Conservation (phyloP, 768 basidiomycete species). For the Saitozyma sp. region DNA sequence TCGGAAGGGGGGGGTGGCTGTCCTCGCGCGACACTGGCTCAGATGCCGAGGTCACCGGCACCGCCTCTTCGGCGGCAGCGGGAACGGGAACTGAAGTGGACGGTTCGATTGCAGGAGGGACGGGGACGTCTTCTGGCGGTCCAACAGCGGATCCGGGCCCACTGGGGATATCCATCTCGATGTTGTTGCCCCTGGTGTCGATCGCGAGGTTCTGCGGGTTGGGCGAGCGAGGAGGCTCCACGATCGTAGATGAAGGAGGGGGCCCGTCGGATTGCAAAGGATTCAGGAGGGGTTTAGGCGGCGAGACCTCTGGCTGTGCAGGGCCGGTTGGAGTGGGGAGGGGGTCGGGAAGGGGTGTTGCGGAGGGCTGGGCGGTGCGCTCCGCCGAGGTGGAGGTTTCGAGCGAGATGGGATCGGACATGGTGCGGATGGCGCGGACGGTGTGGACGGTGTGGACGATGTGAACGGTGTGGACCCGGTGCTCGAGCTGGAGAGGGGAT, state of each 20-base stretch:
- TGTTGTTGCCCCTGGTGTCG: conserved; percentile 23
- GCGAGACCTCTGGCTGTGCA: conserved; percentile 4
- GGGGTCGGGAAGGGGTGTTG: background rate
- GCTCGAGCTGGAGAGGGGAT: too few species aligned
- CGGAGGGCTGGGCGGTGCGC: background rate
- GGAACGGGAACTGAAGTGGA: background rate
- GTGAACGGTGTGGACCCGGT: background rate
- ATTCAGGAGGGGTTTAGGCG: conserved; percentile 41
- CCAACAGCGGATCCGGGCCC: conserved; percentile 13
- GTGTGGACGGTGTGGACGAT: background rate
- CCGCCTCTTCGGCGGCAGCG: background rate
- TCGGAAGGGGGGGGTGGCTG: conserved; percentile 26
- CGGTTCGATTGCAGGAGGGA: too few species aligned
- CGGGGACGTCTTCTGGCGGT: conserved; percentile 1
- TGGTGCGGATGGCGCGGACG: background rate
- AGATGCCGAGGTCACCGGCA: background rate
- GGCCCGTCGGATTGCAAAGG: conserved; percentile 35
- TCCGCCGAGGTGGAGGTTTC: too few species aligned
- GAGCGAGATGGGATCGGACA: conserved; percentile 4
- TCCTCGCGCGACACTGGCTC: background rate
- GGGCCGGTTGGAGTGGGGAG: conserved; percentile 1
- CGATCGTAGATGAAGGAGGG: conserved; percentile 37
- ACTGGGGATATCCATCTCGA: conserved; percentile 10
- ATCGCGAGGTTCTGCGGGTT: conserved; percentile 31
- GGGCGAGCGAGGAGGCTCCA: conserved; percentile 42